phyloP scores from a whole-genome alignment of 2,329 filamentous ascomycete species.

The Colletotrichum musicola region DNA sequence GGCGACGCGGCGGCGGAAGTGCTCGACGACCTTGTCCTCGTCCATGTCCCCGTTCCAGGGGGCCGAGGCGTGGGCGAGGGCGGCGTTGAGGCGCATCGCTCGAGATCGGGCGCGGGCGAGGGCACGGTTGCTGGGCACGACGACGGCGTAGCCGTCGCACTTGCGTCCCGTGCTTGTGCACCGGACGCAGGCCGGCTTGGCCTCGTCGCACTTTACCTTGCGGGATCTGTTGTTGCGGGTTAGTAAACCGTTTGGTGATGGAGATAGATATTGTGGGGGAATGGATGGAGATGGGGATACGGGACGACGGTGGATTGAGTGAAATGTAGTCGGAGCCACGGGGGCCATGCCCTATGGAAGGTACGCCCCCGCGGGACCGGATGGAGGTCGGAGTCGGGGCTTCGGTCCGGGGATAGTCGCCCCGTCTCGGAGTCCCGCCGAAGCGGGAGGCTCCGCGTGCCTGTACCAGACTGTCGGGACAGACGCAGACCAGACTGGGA shows the following conservation, averaged over 20 bases:
- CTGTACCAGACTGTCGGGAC: conserved; percentile 3
- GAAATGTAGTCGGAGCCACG: neutral
- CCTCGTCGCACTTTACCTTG: conserved; percentile 70
- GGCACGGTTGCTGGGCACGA: conserved; percentile 35
- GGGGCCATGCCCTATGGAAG: neutral
- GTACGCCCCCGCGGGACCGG: neutral
- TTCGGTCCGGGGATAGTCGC: neutral
- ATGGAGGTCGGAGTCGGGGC: neutral
- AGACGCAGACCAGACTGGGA: neutral
- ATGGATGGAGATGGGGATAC: neutral
- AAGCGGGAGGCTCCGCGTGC: neutral
- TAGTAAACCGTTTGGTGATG: neutral
- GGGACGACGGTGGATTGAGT: neutral
- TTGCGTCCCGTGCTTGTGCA: conserved; percentile 67
- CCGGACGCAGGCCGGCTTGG: conserved; percentile 63
- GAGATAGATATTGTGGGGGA: too few species aligned
- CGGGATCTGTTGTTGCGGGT: conserved; percentile 55
- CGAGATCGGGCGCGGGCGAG: conserved; percentile 33
- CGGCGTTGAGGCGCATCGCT: conserved; percentile 34
- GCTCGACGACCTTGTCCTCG: conserved; percentile 47
- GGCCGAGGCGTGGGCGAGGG: conserved; percentile 28
- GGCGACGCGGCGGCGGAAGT: conserved; percentile 51
- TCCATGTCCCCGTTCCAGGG: conserved; percentile 28
- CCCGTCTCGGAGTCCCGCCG: conserved; percentile 1
- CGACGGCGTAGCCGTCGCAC: conserved; percentile 65